Base-by-base conservation (phyloP, 306 rosid species). In the Lathyrus oleraceus region DNA sequence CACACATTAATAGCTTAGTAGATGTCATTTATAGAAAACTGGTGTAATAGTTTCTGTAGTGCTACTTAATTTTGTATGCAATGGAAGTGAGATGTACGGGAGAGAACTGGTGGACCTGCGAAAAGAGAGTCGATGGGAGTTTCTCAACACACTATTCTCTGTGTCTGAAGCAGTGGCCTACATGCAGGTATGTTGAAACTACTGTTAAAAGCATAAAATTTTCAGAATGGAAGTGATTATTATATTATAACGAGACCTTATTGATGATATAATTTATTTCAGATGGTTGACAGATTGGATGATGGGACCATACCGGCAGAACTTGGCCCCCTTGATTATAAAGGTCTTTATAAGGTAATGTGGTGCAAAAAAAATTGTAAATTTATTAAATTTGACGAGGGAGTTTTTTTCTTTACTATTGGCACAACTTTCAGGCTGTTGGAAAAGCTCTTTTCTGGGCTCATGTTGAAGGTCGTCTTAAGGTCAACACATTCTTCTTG, bases 111-210 rank as follows among this genome's bases (percentile, higher is more conserved):
- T 94, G 85, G 97, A 94, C 81, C 87, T 94, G 79, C 94, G 97
- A 54, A 90, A 87, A 48, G 92, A 90, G 79, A 84, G 76, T 82
- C 84, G 78, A 81, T 94, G 99, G 99, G 97, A 87, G 78, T 94
- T 94, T 79, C 90, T 94, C 76, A 94, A 94, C 54, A 94, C 99
- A 32, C 74, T 94, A 21, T 94, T 94, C 88, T 94, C 99, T 21
- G 97, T 94, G 78, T 94, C 96, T 25, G 97, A 90, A 79, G 98
- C 97, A 79, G 98, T 94, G 83, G 98, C 99, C 36, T 94, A 88
- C 80, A 89, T 94, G 96, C 99, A 94, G 99, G 98, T 90, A 82
- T 21, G 54, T 36, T 62, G 49, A 54, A 51, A 70, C 59, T 68
- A 54, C 63, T 75, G 62, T 42, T 71, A 73, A 45, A 52, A 65